Conservation (phyloP, 2,329 filamentous ascomycete species). For the Iodosphaeria phyllophila region DNA sequence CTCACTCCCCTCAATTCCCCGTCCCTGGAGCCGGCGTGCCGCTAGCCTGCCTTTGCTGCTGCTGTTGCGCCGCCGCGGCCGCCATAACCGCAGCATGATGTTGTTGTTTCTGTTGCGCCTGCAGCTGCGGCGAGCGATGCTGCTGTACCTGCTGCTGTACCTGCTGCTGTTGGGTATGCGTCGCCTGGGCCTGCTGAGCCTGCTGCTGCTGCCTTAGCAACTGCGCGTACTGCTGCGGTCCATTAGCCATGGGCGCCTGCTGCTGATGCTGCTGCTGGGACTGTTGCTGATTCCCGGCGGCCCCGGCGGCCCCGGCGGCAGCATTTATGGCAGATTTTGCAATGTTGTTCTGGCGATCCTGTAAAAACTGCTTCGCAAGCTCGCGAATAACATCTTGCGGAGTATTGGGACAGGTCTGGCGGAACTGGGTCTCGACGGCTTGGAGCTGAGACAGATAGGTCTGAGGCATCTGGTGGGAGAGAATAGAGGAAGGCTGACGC, state of each 20-base stretch:
- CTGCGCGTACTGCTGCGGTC: constrained; percentile 40
- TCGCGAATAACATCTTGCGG: constrained; percentile 29
- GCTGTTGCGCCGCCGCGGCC: constrained; percentile 3
- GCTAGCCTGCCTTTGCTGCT: too few species aligned
- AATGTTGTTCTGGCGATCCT: constrained; percentile 20
- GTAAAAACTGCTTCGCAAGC: constrained; percentile 31
- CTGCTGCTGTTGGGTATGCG: constrained; percentile 4
- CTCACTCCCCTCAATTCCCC: too few species aligned
- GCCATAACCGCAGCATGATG: constrained; percentile 4
- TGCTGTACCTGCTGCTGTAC: constrained; percentile 11
- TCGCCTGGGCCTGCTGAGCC: constrained; percentile 6
- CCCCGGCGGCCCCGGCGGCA: constrained; percentile 28
- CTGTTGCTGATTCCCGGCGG: too few species aligned
- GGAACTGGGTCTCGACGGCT: constrained; percentile 31
- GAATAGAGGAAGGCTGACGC: constrained; percentile 18
- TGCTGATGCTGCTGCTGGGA: too few species aligned
- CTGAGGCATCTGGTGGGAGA: constrained; percentile 24
- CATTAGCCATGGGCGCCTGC: constrained; percentile 29
- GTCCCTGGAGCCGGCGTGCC: too few species aligned
- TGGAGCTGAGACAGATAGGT: constrained; percentile 28
- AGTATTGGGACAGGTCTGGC: constrained; percentile 29
- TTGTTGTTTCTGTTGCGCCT: constrained; percentile 5
- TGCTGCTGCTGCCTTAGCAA: constrained; percentile 38
- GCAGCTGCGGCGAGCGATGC: constrained; percentile 3
- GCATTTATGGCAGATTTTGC: constrained; percentile 33